These are phyloP conservation scores for Solanum tarijense DNA, from an alignment of 257 asterid species.

Conservation along the genomic window DNA sequence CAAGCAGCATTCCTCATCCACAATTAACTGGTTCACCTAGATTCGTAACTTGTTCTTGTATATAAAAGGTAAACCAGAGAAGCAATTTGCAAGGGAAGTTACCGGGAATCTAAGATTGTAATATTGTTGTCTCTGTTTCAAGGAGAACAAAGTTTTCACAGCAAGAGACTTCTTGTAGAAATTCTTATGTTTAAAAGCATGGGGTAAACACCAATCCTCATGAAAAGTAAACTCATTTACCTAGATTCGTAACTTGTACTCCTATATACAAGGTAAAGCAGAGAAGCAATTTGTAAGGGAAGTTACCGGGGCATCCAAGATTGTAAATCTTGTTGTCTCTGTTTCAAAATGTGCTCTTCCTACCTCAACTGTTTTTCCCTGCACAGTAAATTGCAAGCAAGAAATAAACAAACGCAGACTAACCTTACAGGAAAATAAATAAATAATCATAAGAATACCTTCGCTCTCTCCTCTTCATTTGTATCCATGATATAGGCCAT, in stretches of 20 bases:
- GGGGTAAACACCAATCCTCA: not conserved
- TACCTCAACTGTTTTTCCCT: slow-evolving; percentile 98
- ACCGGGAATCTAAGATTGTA: slow-evolving; percentile 95
- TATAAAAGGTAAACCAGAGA: not conserved
- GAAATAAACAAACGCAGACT: not conserved
- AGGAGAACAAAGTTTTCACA: not conserved
- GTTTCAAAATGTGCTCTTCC: slow-evolving; percentile 99
- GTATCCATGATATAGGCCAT: slow-evolving; percentile 99
- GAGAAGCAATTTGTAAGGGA: not conserved
- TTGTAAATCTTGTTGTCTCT: slow-evolving; percentile 84
- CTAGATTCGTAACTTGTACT: not conserved
- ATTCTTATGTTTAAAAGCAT: not conserved
- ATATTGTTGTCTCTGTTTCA: slow-evolving; percentile 82
- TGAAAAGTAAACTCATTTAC: not conserved
- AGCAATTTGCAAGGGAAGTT: slow-evolving; percentile 3
- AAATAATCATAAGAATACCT: slow-evolving; percentile 33
- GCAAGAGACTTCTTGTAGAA: not conserved
- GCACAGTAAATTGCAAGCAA: not conserved
- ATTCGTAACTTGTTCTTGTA: not conserved
- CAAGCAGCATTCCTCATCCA: not conserved
- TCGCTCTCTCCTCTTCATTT: slow-evolving; percentile 92
- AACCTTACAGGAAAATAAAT: not conserved
- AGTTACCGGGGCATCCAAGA: slow-evolving; percentile 95
- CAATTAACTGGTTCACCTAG: not conserved
- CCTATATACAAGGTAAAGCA: not conserved